Conservation (phyloP, 768 basidiomycete species). For the Serendipita indica region DNA sequence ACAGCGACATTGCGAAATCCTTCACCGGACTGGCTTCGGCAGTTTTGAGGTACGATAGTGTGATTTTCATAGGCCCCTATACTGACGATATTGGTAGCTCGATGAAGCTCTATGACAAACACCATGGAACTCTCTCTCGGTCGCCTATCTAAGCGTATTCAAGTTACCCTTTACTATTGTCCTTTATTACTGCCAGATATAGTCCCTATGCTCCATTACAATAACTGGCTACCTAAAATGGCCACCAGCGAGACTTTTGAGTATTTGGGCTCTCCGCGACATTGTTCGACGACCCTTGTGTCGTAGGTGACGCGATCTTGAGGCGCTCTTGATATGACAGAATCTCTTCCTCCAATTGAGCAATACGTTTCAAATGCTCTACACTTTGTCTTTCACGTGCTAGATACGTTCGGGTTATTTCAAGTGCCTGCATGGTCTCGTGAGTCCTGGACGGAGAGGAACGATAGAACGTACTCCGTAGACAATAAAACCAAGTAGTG, state of each 20-base stretch:
- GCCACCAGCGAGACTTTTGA: not conserved
- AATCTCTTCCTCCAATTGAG: slow-evolving; percentile 10
- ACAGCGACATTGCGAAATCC: slow-evolving; percentile 44
- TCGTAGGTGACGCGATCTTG: not conserved
- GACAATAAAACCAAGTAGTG: slow-evolving; percentile 61
- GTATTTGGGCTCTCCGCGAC: too few relatives aligned
- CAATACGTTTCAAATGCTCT: slow-evolving; percentile 40
- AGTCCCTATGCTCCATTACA: not conserved
- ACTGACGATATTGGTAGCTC: slow-evolving; percentile 30
- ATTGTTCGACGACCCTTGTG: not conserved
- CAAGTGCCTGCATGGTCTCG: slow-evolving; percentile 37
- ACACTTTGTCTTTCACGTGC: slow-evolving; percentile 59
- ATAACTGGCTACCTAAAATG: not conserved
- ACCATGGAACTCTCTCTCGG: slow-evolving; percentile 33
- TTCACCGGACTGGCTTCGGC: slow-evolving; percentile 55
- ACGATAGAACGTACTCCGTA: slow-evolving; percentile 40
- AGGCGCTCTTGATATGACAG: not conserved
- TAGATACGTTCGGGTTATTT: slow-evolving; percentile 44
- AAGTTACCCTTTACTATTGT: not conserved
- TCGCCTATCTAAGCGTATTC: not conserved
- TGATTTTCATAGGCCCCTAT: not conserved
- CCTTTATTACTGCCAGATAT: not conserved
- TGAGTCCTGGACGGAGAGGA: not conserved
- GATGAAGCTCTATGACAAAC: slow-evolving; percentile 53
- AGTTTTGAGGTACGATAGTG: slow-evolving; percentile 47